Conservation (phyloP, 2,329 filamentous ascomycete genomes). For the Dothidotthia symphoricarpi region DNA sequence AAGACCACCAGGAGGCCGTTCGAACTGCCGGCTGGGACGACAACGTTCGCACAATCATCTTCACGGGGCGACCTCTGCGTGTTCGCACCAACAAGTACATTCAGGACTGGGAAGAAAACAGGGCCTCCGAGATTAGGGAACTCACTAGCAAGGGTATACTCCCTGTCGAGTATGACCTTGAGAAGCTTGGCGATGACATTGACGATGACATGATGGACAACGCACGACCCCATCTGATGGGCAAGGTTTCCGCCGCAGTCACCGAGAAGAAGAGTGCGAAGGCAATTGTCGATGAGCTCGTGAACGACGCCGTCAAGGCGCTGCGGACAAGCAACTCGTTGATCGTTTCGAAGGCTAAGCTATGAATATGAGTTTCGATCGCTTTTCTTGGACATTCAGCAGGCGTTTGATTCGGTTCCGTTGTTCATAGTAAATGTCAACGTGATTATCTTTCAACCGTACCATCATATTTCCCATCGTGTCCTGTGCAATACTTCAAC, state of each 20-base stretch:
- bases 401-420: too few relatives aligned
- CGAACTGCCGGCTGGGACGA: slow-evolving; percentile 89
- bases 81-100: slow-evolving; percentile 95
- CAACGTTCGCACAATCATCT: slow-evolving; percentile 96
- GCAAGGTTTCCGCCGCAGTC: slow-evolving; percentile 90
- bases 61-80: slow-evolving; percentile 91
- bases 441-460: too few relatives aligned
- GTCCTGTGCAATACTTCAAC: too few relatives aligned
- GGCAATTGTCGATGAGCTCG: slow-evolving; percentile 91
- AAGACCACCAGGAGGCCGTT: slow-evolving; percentile 93
- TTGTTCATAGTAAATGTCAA: too few relatives aligned
- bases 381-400: not conserved
- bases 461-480: too few relatives aligned
- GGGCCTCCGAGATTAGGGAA: slow-evolving; percentile 84
- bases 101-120: slow-evolving; percentile 92
- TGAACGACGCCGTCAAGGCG: slow-evolving; percentile 72
- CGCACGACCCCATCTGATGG: slow-evolving; percentile 90
- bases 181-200: slow-evolving; percentile 66
- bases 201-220: slow-evolving; percentile 89
- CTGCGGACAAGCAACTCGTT: slow-evolving; percentile 66
- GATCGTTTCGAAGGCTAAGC: slow-evolving; percentile 47
- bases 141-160: slow-evolving; percentile 85
- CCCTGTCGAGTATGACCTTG: slow-evolving; percentile 90
- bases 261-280: slow-evolving; percentile 91
- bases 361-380: slow-evolving; percentile 17